These are phyloP conservation scores for Phytophthora agathidicida DNA, from an alignment of 352 stramenopile species.

Conservation along the genomic window DNA sequence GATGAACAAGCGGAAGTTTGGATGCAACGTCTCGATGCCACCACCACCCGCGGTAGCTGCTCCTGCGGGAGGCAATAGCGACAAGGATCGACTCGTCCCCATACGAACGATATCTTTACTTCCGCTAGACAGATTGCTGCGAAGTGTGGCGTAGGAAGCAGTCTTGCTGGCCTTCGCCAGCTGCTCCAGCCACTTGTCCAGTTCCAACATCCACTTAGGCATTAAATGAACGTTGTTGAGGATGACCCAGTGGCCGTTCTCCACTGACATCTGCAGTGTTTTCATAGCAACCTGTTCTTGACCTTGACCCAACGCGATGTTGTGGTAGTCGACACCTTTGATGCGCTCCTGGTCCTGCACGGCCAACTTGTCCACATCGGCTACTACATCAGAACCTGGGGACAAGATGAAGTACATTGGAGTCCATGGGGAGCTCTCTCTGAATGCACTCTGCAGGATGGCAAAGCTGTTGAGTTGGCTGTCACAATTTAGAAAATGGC, in stretches of 20 bases:
- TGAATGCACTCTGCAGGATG: conserved; percentile 94
- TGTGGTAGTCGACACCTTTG: conserved; percentile 97
- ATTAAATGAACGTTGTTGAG: conserved; percentile 96
- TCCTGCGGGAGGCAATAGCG: conserved; percentile 5
- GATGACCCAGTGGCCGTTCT: conserved; percentile 95
- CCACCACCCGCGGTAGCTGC: not conserved
- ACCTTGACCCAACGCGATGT: conserved; percentile 94
- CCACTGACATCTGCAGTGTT: conserved; percentile 82
- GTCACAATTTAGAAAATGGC: conserved; percentile 85
- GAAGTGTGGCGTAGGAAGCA: conserved; percentile 42
- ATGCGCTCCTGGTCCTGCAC: conserved; percentile 90
- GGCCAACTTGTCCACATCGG: conserved; percentile 95
- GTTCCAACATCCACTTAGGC: conserved; percentile 92
- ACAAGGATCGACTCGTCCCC: conserved; percentile 27
- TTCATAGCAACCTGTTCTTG: conserved; percentile 93
- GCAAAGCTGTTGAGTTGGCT: conserved; percentile 95
- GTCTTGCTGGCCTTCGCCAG: conserved; percentile 66
- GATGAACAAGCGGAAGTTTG: conserved; percentile 89
- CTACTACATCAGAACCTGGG: conserved; percentile 96
- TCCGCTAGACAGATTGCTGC: conserved; percentile 28
- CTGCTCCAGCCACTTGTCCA: conserved; percentile 94
- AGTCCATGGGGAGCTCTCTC: conserved; percentile 94
- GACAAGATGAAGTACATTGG: conserved; percentile 98
- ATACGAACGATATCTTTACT: conserved; percentile 29
- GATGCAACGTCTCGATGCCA: conserved; percentile 53